Base-by-base conservation (phyloP, 306 rosid genomes). In the Acacia acuminata region DNA sequence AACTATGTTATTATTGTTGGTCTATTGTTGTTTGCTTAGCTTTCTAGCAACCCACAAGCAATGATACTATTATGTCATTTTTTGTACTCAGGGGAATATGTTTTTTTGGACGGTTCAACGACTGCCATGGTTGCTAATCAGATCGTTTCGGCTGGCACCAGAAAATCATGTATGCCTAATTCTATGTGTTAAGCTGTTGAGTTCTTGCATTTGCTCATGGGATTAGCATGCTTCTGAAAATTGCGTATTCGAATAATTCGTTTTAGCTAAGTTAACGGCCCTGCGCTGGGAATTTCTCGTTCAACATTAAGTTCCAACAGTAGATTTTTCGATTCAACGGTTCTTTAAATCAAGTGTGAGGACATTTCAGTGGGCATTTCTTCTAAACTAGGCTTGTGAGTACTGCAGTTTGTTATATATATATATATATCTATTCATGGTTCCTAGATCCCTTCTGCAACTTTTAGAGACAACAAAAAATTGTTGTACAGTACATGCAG, bases 111-210 rank as follows among this genome's bases (percentile, higher is more conserved):
- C 65, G 86, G 88, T 85, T 88, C 94, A 3, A 86, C 93, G 12
- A 89, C 89, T 25, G 53, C 89, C 45, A 76, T 94, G 84, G 90
- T 92, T 79, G 86, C 97, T 56, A 94, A 92, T 83, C 96, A 94
- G 87, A 90, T 92, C 55, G 81, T 96, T 84, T 86, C 94, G 43
- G 82, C 91, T 40, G 97, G 98, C 38, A 79, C 87, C 44, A 87
- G 81, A 34, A 96, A 92, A 87, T 94, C 99, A 86, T 96, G 98
- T 96, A 89, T 77, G 99, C 30, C 50, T 36, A 71, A 61, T 82
- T 79, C 76, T 79, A 45, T 40, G 24, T 60, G 44, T 68, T 17
- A 69, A 48, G 43, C 36, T 48, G 43, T 70, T 79, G 47, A 65
- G 71, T 81, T 61, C 68, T 14, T 20, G 34, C n/a, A 10, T 38